Evolutionary conservation across 1,139 yeast genomes (phyloP).

Genomic region (Petasospora fabianii): DNA sequence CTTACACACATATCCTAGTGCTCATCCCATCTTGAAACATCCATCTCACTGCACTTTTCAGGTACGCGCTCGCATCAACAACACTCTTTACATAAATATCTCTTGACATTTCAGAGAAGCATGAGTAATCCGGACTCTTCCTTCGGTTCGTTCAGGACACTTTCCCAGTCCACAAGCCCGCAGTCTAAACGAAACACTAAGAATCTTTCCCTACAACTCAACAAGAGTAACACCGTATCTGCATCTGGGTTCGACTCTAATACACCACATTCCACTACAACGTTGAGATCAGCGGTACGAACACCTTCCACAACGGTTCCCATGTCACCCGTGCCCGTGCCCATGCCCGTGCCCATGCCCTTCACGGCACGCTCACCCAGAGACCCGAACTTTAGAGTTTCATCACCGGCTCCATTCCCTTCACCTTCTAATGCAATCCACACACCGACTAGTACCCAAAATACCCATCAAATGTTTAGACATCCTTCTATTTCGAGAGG

Average conservation of each 20-base stretch:
- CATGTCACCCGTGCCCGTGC: neutral
- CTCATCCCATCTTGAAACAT: no score
- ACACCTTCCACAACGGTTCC: neutral
- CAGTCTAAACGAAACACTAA: constrained; percentile 24
- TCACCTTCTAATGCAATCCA: neutral
- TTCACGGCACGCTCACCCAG: neutral
- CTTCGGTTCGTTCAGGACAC: constrained; percentile 10
- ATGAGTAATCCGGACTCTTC: no score
- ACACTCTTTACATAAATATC: no score
- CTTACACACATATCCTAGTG: no score
- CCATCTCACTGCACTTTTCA: no score
- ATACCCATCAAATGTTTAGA: constrained; percentile 19
- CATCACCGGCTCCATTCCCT: neutral
- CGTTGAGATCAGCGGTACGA: constrained; percentile 1
- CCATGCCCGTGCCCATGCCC: neutral
- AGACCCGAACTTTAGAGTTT: no score
- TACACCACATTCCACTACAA: no score
- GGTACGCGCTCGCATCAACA: no score
- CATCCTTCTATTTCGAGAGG: constrained; percentile 23
- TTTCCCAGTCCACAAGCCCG: constrained; percentile 15
- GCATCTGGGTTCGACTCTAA: neutral
- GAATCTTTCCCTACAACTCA: constrained; percentile 21
- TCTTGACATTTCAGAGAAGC: no score
- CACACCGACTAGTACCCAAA: neutral
- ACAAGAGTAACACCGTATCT: constrained; percentile 4